Percentiles rank a stretch among this genome's conserved stretches.
phyloP scores from a whole-genome alignment of 805 yeast species.

The Myxozyma neglecta region DNA sequence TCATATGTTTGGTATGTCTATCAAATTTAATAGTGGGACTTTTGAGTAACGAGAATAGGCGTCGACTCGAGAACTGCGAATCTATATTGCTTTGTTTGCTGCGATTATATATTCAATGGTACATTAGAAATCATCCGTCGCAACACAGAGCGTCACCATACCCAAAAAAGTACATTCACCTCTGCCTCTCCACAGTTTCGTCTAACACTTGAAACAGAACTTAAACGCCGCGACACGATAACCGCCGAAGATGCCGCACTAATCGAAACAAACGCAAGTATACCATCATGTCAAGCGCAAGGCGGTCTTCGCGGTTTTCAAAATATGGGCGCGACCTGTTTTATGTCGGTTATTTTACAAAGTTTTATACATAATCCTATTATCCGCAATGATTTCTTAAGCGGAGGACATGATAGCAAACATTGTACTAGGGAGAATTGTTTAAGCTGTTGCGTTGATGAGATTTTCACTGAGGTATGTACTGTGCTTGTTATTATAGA shows the following conservation, averaged over 20 bases:
- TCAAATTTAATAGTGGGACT: not conserved
- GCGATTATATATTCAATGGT: conserved; percentile 65
- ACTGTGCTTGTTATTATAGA: not conserved
- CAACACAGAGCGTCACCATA: not conserved
- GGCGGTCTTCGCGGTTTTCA: conserved; percentile 87
- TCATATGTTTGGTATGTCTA: conserved; percentile 32
- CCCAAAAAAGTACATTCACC: not conserved
- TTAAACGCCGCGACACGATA: not conserved
- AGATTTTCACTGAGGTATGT: conserved; percentile 58
- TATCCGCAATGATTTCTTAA: conserved; percentile 71
- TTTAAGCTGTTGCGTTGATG: conserved; percentile 81
- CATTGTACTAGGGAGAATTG: conserved; percentile 49
- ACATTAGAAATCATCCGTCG: conserved; percentile 50
- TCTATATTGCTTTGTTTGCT: conserved; percentile 77
- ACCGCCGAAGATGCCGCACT: conserved; percentile 20
- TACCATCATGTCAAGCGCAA: conserved; percentile 26
- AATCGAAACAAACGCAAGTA: conserved; percentile 17
- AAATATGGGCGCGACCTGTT: conserved; percentile 96
- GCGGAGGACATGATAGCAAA: conserved; percentile 68
- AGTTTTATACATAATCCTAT: conserved; percentile 88
- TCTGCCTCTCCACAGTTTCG: not conserved
- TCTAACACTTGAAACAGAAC: conserved; percentile 1
- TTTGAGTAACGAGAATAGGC: conserved; percentile 45
- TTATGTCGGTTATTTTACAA: conserved; percentile 91
- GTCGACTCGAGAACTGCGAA: conserved; percentile 69